Base-by-base conservation (phyloP, 768 basidiomycete genomes). In the Myochromella boudieri region DNA sequence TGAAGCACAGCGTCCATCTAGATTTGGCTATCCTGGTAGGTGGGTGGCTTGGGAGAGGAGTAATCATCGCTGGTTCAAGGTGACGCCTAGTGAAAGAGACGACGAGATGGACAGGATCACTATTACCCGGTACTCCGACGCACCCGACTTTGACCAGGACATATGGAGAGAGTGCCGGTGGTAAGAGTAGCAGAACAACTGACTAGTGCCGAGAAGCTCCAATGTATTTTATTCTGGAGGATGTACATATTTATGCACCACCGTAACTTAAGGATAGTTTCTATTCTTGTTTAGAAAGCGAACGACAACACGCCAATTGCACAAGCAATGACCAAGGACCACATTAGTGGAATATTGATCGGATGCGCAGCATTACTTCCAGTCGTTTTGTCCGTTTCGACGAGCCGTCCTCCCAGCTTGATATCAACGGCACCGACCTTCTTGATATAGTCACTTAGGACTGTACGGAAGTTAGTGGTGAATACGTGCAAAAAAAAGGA, bases 391-490 rank as follows among this genome's bases (percentile, higher is more conserved):
- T 44, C 33, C 1, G 43, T 44, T 25, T 36, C 24, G 9, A 44
- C 33, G 25, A 44, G 25, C 15, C 43, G 25, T 4, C 34, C 43
- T 25, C 28, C 43, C 3, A 44, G 15, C n/a, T 15, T 25, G 10
- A 25, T 26, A 7, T 44, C 36, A n/a, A 44, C 32, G 18, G 43
- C 32, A 24, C 39, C 42, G 12, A 15, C 21, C 32, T 17, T 28
- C n/a, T 42, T 6, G 21, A 48, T 31, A 14, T 42, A 48, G 9
- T 25, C 39, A 4, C 32, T 36, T 11, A 48, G 40, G 24, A 48
- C 46, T 48, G 27, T 15, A 14, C 12, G 4, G 11, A 6, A 17
- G 6, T 14, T 15, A 6, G 15, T 42, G 7, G 27, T 5, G 5
- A 36, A 26, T 15, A 34, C 14, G 37, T 24, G 6, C 1, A 12